A percentile compares a stretch with the other conserved stretches of the same genome.
Conservation (phyloP, 2,329 filamentous ascomycete genomes). For the Colletotrichum sidae region DNA sequence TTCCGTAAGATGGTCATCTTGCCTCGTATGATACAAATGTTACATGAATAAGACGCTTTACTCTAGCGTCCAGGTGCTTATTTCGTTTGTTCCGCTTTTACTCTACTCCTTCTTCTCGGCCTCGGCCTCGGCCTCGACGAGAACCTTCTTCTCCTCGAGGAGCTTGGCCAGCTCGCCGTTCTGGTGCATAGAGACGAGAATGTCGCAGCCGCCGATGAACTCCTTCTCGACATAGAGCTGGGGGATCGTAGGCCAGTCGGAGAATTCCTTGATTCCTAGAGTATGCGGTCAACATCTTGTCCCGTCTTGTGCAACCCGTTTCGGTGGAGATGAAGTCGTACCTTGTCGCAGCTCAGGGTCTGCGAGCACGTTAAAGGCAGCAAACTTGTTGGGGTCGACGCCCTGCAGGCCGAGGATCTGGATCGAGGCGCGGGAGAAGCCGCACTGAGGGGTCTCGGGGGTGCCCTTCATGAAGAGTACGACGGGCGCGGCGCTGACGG, state of each 20-base stretch:
- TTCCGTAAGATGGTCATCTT: slow-evolving; percentile 9
- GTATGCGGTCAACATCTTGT: slow-evolving; percentile 26
- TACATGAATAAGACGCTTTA: slow-evolving; percentile 27
- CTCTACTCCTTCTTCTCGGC: slow-evolving; percentile 49
- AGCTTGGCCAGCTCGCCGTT: slow-evolving; percentile 93
- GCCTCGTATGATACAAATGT: slow-evolving; percentile 34
- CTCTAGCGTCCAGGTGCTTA: background rate
- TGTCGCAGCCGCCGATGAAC: slow-evolving; percentile 98
- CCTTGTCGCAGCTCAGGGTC: slow-evolving; percentile 87
- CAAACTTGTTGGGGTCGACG: slow-evolving; percentile 94
- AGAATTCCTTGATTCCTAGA: slow-evolving; percentile 97
- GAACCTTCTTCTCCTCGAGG: slow-evolving; percentile 90
- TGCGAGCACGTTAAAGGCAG: slow-evolving; percentile 97
- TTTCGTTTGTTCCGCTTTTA: background rate
- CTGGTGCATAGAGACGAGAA: slow-evolving; percentile 96
- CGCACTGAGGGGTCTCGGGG: slow-evolving; percentile 94
- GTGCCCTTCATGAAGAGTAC: slow-evolving; percentile 99
- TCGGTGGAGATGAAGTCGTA: slow-evolving; percentile 52
- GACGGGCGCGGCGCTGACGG: slow-evolving; percentile 87
- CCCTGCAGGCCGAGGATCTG: slow-evolving; percentile 96
- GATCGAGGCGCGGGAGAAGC: slow-evolving; percentile 94
- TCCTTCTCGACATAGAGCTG: slow-evolving; percentile 96
- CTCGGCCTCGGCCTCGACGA: slow-evolving; percentile 67
- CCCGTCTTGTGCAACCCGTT: background rate
- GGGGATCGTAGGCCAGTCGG: slow-evolving; percentile 98